Evolutionary conservation across 768 basidiomycete species (phyloP).

Genomic region (Termitomyces bulborhizus): DNA sequence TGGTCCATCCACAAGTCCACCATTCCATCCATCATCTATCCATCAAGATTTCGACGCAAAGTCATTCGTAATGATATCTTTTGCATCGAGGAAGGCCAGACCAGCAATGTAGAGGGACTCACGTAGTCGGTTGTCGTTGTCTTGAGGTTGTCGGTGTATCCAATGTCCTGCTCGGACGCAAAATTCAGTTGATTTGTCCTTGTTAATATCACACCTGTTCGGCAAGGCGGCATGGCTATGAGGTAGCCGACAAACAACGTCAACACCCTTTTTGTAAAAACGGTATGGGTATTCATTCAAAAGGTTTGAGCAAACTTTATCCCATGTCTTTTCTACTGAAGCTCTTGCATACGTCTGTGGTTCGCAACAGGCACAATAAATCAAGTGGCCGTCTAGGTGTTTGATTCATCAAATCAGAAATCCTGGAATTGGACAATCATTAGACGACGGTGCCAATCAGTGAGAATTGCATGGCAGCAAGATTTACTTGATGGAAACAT

Average conservation of each 20-base stretch:
- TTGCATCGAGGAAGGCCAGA: neutral
- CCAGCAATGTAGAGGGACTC: slow-evolving; percentile 18
- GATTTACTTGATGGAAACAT: neutral
- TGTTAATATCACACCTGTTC: slow-evolving; percentile 6
- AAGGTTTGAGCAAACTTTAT: too few species aligned
- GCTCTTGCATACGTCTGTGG: too few species aligned
- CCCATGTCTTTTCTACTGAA: too few species aligned
- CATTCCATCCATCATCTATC: slow-evolving; percentile 21
- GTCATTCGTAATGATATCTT: neutral
- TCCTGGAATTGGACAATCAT: neutral
- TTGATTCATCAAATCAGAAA: too few species aligned
- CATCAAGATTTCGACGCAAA: slow-evolving; percentile 9
- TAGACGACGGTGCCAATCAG: neutral
- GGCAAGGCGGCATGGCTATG: slow-evolving; percentile 6
- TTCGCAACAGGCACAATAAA: too few species aligned
- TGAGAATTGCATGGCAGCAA: neutral
- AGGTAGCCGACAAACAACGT: too few species aligned
- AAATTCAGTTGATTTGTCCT: slow-evolving; percentile 12
- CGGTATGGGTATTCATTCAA: too few species aligned
- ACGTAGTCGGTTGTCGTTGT: slow-evolving; percentile 28
- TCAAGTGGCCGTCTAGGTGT: too few species aligned
- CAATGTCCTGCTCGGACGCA: slow-evolving; percentile 2
- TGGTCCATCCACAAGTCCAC: slow-evolving; percentile 17
- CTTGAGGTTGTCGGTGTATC: slow-evolving; percentile 23
- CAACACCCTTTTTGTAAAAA: too few species aligned